Evolutionary conservation across 2,329 filamentous ascomycete genomes (phyloP), one percentile per base, ranked within the genome.

Genomic region (Drechmeria coniospora): DNA sequence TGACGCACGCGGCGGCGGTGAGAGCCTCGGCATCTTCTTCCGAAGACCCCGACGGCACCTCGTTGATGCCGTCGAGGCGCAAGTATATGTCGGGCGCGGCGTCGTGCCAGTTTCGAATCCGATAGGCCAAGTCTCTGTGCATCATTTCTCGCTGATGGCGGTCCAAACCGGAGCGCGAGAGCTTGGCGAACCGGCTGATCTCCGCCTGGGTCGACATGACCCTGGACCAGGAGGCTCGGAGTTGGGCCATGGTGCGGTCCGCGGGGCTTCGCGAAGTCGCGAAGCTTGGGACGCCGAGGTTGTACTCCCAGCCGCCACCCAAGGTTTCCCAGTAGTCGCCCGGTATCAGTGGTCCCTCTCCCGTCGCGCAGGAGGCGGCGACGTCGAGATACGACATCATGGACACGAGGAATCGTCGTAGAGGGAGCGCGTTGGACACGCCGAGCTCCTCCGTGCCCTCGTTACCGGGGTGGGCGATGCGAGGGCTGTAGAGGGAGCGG

Each of bases 301-400:
- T 51, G 30, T 51, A 51, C 32, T 54, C 47, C 50, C 50, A 54
- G 3, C 46, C 48, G 6, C 48, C 46, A 4, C 44, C 50, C n/a
- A 49, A 39, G 2, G 47, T 50, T 32, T 46, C 43, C 51, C 51
- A 54, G 28, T 55, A 55, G 31, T 45, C 48, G 3, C 50, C 50
- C 27, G 50, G 40, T 8, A 54, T 46, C 6, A 54, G 39, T 4
- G 50, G 52, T 3, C 47, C 50, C 16, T 52, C 47, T 13, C 46
- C 46, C 5, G 49, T 51, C 4, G 49, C 48, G 30, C 51, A 53
- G 8, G 52, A 46, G 16, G 51, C 51, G 0, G 51, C 51, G 13
- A 54, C 50, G 26, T 55, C 51, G 12, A 55, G 48, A 30, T 53
- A 54, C 2, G 48, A 52, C 19, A 54, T 43, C 10, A 53, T 39